Base-by-base conservation (phyloP, 495 filamentous ascomycete species). In the Acidomyces sp. region DNA sequence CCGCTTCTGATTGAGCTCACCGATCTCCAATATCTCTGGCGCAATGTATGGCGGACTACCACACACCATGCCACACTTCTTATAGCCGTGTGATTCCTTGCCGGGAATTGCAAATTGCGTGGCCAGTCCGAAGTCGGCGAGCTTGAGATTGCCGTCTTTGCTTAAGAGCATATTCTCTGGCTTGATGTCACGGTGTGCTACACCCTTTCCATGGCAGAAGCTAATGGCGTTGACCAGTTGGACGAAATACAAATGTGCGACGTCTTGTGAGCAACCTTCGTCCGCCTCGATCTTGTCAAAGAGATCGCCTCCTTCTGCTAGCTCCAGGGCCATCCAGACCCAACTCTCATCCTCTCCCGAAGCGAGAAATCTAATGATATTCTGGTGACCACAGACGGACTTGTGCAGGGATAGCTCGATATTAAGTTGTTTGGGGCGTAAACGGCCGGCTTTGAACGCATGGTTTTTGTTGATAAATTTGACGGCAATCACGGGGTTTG, bases 241-340 rank as follows among this genome's bases (percentile, higher is more conserved):
- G 1, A 77, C 74, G 60, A 99, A 99, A 61, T 95, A 99, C 36
- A 95, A 74, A 52, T 96, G 90, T 22, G 87, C 88, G 51, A 99
- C 79, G 60, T 94, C 83, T 59, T 94, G 81, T 7, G 75, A 71
- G 9, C 95, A 82, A 39, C 92, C 90, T 21, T 85, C 81, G 59
- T 97, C 90, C 3, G 90, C 85, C 59, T 97, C 90, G 55, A 97
- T 95, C 65, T 97, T 97, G 71, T 97, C 90, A 64, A 99, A 99
- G 10, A 99, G 72, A 58, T 99, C 90, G 11, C 90, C 90, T 29
- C 90, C 90, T 46, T 88, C 84, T 30, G 90, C 90, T 51, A 84
- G 77, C 58, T 99, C 90, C 86, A 99, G 95, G 11, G 85, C 86
- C 53, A 99, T 93, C 88, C 88, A 99, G 51, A 77, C 70, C 92